Evolutionary conservation across 1,139 yeast genomes (phyloP), one percentile per base, ranked within the genome.

Genomic region (Pichia sp.): DNA sequence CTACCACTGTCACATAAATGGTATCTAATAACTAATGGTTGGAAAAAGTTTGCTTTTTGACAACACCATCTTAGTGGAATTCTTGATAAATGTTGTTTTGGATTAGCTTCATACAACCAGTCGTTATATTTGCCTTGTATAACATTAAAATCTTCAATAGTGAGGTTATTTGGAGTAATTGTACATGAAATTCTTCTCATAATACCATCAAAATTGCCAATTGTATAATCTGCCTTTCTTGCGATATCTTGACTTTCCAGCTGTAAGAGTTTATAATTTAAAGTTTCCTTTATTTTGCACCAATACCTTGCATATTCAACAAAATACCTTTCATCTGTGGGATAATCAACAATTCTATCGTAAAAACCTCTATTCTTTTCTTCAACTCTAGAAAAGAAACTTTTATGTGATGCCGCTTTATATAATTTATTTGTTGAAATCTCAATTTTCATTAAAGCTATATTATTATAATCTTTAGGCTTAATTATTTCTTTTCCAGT

Each of bases 1-100:
- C 42, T 36, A 13, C 61, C 53, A 34, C 53, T 53, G 4, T 15
- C 18, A 36, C 42, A 42, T 13, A 13, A 16, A 12, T 50, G 51
- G 34, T 46, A 53, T 39, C 63, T 49, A 25, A 55, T 54, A 3
- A 60, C 61, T 16, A 55, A 39, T 0, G 64, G 63, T 40, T 60
- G 61, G 46, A 56, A 59, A 44, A 53, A 59, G 40, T 59, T 59
- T 5, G 49, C 56, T 3, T 48, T 45, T 13, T 53, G 42, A 18
- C 47, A 51, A 15, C 48, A 42, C 48, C 53, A 50, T 26, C 62
- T 46, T 32, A 53, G 41, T 5, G 61, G 61, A 6, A 57, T 49
- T 16, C 11, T 32, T 11, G 43, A 25, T 9, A 38, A 8, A 5
- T 18, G 2, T 34, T 51, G 53, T 6, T 34, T 18, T 12, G 41